Percentiles rank a stretch among this genome's conserved stretches.
Evolutionary conservation across 1,139 yeast genomes (phyloP).

Genomic region (Suhomyces panamericanus): DNA sequence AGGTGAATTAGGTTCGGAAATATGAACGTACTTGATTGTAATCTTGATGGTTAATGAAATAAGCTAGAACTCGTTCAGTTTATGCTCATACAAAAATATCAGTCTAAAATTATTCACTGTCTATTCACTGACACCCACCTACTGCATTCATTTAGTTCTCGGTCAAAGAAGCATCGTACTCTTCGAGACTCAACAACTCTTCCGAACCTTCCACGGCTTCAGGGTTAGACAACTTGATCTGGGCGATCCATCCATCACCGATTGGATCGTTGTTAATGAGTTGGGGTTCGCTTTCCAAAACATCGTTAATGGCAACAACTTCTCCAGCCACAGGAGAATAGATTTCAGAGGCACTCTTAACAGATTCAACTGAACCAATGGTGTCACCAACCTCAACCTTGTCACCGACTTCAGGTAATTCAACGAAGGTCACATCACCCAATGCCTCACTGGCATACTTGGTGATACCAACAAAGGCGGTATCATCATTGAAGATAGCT

Average conservation of each 20-base stretch:
- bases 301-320: constrained; percentile 68
- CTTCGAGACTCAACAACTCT: constrained; percentile 49
- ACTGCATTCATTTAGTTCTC: constrained; percentile 26
- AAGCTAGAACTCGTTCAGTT: too few relatives aligned
- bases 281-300: constrained; percentile 68
- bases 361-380: constrained; percentile 91
- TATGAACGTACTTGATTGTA: too few relatives aligned
- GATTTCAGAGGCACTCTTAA: constrained; percentile 91
- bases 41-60: too few relatives aligned
- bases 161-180: constrained; percentile 64
- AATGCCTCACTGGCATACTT: constrained; percentile 96
- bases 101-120: too few relatives aligned
- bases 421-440: constrained; percentile 95
- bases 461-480: constrained; percentile 88
- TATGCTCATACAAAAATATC: too few relatives aligned
- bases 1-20: too few relatives aligned
- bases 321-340: constrained; percentile 86
- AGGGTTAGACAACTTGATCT: constrained; percentile 55
- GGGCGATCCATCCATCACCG: constrained; percentile 93
- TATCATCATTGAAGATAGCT: constrained; percentile 78
- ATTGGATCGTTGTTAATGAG: constrained; percentile 84
- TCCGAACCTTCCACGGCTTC: constrained; percentile 24
- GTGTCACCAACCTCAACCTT: constrained; percentile 73
- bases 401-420: constrained; percentile 78
- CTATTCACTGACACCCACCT: too few relatives aligned